Conservation (phyloP, 192 early-diverging fungal genomes). For the Coemansia sp. region DNA sequence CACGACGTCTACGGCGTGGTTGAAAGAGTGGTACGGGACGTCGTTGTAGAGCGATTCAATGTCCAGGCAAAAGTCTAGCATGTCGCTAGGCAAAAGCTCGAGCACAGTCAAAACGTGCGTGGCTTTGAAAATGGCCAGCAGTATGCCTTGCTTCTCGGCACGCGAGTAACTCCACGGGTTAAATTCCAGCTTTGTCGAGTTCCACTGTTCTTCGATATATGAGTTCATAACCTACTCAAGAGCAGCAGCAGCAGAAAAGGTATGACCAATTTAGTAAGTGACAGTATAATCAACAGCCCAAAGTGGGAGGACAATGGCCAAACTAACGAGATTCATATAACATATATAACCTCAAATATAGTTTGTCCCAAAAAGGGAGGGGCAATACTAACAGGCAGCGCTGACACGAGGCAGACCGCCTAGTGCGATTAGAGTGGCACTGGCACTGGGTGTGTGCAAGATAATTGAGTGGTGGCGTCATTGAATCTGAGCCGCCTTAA, state of each 20-base stretch:
- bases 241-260: constrained; percentile 13
- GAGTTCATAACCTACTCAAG: constrained; percentile 39
- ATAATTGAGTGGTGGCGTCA: constrained; percentile 7
- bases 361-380: neutral
- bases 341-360: constrained; percentile 4
- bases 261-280: neutral
- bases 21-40: constrained; percentile 92
- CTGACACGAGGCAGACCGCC: neutral
- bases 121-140: constrained; percentile 75
- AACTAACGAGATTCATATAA: constrained; percentile 1
- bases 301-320: neutral
- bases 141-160: constrained; percentile 79
- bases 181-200: constrained; percentile 51
- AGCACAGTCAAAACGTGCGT: constrained; percentile 63
- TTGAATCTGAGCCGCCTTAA: neutral
- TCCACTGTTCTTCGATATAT: constrained; percentile 36
- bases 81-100: constrained; percentile 59
- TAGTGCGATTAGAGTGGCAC: neutral
- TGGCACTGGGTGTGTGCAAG: too few species aligned
- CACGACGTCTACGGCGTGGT: constrained; percentile 88
- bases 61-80: constrained; percentile 85
- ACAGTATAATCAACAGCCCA: neutral
- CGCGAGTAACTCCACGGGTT: constrained; percentile 64
- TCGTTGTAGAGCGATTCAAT: constrained; percentile 77
- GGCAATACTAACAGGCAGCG: neutral